Base-by-base conservation (phyloP, 805 yeast genomes). In the Lipomyces yamadae region DNA sequence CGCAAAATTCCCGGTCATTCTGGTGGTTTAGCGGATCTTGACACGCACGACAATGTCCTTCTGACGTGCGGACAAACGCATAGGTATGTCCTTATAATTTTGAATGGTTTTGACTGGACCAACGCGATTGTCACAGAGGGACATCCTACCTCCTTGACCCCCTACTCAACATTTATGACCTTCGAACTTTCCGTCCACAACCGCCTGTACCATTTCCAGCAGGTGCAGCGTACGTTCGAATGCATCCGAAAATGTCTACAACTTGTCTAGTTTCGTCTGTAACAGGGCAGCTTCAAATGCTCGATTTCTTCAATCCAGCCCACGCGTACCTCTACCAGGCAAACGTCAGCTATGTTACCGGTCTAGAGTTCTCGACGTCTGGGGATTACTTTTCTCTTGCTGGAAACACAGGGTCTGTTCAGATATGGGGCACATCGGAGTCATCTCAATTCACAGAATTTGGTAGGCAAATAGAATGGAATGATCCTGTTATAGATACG, bases 151-250 rank as follows among this genome's bases (percentile, higher is more conserved):
- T 83, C 24, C 82, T 86, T 7, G 98, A 95, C 74, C 94, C 97
- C 0, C 82, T 94, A 68, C 92, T 94, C 29, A 88, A 88, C 71
- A 86, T 92, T 29, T 92, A 86, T 76, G 98, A 95, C 76, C 76
- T 91, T 37, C 83, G 96, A 68, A 84, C 86, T 65, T 81, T 90
- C 85, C 83, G 85, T 61, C 83, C 92, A 1, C 77, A 88, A 63
- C 81, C 96, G 0, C 97, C 98, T 2, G 82, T 94, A 6, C 86
- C 97, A 3, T 92, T 92, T 74, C 92, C 95, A 0, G 88, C 92
- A 0, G 98, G 98, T 11, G 97, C 98, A 0, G 83, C 90, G 8
- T 90, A 84, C 75, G 95, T 89, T 0, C 83, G 90, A 59, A 82
- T 94, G 68, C 98, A 94, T 78, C 98, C 98, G 5, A 89, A 90